Evolutionary conservation across 1,284 basidiomycete species (phyloP), one percentile per base, ranked within the genome.

Genomic region (Irpex sp.): DNA sequence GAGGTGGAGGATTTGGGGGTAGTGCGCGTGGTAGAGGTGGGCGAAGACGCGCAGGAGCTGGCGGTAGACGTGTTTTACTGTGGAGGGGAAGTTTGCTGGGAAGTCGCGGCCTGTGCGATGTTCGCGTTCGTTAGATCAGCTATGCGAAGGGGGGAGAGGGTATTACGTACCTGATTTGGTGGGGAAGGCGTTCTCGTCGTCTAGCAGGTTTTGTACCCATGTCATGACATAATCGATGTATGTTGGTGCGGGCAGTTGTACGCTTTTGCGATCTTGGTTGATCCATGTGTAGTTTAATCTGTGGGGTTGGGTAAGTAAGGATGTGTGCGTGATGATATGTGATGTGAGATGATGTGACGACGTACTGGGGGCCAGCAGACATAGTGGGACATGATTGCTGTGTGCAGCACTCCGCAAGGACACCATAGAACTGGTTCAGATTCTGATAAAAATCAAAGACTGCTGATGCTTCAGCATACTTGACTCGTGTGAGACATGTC

Each of bases 161-260:
- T 15, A 6, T 47, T 55, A 75, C 83, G 68, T 73, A 92, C 95
- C 92, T 53, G 94, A 92, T 79, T 97, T 98, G 6, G 96, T 98
- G 1, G 97, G 97, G 79, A 99, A 99, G 33, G 92, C 89, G 64
- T 80, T 85, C 71, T 98, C 95, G 76, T 98, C 97, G 69, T 95
- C 91, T 43, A 98, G 83, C 33, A 97, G 81, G 71, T 96, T 96
- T 72, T 98, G 95, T 4, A 97, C 86, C 96, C 96, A 98, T 9
- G 94, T 96, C 93, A 98, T 96, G 67, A 98, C 96, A 75, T 97
- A 99, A 80, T 99, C 97, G 67, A 98, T 96, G 77, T 99, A 98
- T 31, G 95, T 97, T 5, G 97, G 94, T 3, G 97, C 97, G 13
- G 97, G 91, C 0, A 99, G 82, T 68, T 97, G 89, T 49, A 98